phyloP scores from a whole-genome alignment of 2,329 filamentous ascomycete genomes.

The Epichloe sp. region DNA sequence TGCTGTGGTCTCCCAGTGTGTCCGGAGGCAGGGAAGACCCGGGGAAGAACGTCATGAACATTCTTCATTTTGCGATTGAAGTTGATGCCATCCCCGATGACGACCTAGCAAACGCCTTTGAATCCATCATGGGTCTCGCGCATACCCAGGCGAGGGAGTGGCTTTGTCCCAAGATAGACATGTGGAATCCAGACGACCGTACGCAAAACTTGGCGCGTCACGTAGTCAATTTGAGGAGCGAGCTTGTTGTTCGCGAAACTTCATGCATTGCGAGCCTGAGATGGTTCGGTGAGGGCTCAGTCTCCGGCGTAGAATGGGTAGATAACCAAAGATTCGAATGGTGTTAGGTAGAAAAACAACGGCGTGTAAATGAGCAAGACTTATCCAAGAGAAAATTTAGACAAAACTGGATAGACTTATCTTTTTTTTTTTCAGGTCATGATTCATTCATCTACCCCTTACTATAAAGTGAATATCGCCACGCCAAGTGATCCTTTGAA shows the following conservation, averaged over 20 bases:
- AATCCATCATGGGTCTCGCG: slow-evolving; percentile 52
- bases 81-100: slow-evolving; percentile 26
- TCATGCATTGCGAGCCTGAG: slow-evolving; percentile 59
- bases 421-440: background rate
- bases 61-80: slow-evolving; percentile 57
- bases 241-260: slow-evolving; percentile 41
- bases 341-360: slow-evolving; percentile 38
- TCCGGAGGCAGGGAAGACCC: slow-evolving; percentile 38
- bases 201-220: slow-evolving; percentile 33
- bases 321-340: slow-evolving; percentile 68
- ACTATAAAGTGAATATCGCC: background rate
- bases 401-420: background rate
- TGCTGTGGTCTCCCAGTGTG: slow-evolving; percentile 57
- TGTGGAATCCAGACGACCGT: slow-evolving; percentile 67
- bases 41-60: slow-evolving; percentile 54
- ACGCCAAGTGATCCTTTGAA: background rate
- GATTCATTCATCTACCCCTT: background rate
- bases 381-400: background rate
- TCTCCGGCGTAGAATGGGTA: slow-evolving; percentile 52
- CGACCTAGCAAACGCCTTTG: slow-evolving; percentile 39
- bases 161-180: slow-evolving; percentile 55
- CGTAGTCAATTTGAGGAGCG: slow-evolving; percentile 32
- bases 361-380: background rate
- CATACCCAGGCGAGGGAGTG: slow-evolving; percentile 58
- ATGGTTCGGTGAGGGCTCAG: slow-evolving; percentile 50